Percentiles rank a stretch among this genome's conserved stretches.
These are phyloP conservation scores for Pogostemon cablin DNA, from an alignment of 257 asterid species.

Conservation along the genomic window DNA sequence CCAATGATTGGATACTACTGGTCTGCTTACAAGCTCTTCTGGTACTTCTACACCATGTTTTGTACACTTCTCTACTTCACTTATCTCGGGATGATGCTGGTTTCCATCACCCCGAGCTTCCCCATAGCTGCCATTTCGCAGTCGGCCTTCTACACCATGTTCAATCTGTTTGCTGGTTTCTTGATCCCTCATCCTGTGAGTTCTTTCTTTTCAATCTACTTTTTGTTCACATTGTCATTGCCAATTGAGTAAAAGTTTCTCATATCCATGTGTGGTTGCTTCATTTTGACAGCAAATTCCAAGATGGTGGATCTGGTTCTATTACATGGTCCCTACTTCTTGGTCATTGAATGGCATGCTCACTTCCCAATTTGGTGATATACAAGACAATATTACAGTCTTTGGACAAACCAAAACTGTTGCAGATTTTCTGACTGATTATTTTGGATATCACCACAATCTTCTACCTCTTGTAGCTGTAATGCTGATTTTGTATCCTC, in stretches of 20 bases:
- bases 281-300: conserved; percentile 53
- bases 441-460: conserved; percentile 49
- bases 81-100: conserved; percentile 61
- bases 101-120: conserved; percentile 57
- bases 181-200: conserved; percentile 58
- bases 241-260: background rate
- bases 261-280: background rate
- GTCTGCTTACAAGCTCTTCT: conserved; percentile 52
- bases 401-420: conserved; percentile 54
- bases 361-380: conserved; percentile 64
- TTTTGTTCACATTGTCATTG: too few relatives aligned
- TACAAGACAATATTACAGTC: conserved; percentile 40
- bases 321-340: conserved; percentile 54
- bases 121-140: conserved; percentile 58
- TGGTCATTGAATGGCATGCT: conserved; percentile 62
- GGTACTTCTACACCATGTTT: conserved; percentile 53
- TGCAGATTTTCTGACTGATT: conserved; percentile 48
- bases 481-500: conserved; percentile 46
- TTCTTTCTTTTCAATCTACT: background rate
- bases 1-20: conserved; percentile 64
- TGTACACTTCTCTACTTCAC: conserved; percentile 55
- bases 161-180: conserved; percentile 62
- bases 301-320: conserved; percentile 66
- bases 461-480: conserved; percentile 60
- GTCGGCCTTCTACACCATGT: conserved; percentile 52